Conservation (phyloP, 2,329 filamentous ascomycete species). For the Neonectria ditissima region DNA sequence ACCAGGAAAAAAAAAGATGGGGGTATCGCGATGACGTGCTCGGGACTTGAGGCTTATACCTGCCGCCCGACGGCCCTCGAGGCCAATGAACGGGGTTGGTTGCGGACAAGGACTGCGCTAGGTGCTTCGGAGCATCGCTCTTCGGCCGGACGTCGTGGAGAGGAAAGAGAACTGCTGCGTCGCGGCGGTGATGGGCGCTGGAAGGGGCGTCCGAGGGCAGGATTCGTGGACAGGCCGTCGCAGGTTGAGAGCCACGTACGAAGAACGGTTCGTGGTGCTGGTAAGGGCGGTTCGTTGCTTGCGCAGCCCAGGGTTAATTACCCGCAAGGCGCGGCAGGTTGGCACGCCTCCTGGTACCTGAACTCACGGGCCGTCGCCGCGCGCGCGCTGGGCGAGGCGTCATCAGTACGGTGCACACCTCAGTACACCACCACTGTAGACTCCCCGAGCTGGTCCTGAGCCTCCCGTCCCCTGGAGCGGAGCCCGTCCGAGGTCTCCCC, state of each 20-base stretch:
- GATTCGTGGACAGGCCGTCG: slow-evolving; percentile 4
- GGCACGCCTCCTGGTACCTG: background rate
- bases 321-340: slow-evolving; percentile 18
- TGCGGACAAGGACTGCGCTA: slow-evolving; percentile 31
- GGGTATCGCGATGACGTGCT: slow-evolving; percentile 50
- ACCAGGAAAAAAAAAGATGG: slow-evolving; percentile 42
- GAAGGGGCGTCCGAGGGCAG: background rate
- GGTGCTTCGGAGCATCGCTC: slow-evolving; percentile 45
- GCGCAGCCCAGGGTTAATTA: slow-evolving; percentile 4
- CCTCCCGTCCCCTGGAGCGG: background rate
- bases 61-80: slow-evolving; percentile 41
- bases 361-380: slow-evolving; percentile 24
- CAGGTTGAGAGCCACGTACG: slow-evolving; percentile 1
- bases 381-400: slow-evolving; percentile 15
- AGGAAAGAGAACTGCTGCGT: background rate
- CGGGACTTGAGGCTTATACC: slow-evolving; percentile 48
- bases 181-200: background rate
- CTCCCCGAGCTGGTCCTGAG: background rate
- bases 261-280: slow-evolving; percentile 11
- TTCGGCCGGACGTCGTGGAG: slow-evolving; percentile 32
- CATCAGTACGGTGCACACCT: too few relatives aligned
- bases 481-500: background rate
- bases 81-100: slow-evolving; percentile 40
- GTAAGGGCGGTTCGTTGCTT: slow-evolving; percentile 15
- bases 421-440: background rate